Base-by-base conservation (phyloP, 371 early-diverging fungal genomes). In the Mucor lusitanicus region DNA sequence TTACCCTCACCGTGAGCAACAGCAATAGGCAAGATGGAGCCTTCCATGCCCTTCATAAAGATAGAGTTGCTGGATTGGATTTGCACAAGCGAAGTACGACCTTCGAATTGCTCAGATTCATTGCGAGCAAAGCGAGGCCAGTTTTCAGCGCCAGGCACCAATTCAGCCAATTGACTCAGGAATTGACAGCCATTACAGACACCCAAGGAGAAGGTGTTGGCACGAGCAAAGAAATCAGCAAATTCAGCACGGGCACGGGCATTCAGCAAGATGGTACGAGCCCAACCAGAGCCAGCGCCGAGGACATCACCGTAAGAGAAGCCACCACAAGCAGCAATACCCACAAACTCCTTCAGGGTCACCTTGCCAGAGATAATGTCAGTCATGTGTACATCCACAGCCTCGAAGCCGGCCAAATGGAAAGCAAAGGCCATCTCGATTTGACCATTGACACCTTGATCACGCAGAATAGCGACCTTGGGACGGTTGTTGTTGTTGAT, bases 161-260 rank as follows among this genome's bases (percentile, higher is more conserved):
- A 62, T 55, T 90, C 91, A 27, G 88, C 78, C 73, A 99, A 86
- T 57, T 91, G 90, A 32, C 93, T 86, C 68, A 99, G 74, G 92
- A 97, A 95, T 78, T 99, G 98, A 79, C 98, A 99, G 37, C 99
- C 99, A 72, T 97, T 99, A 84, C 99, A 99, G 39, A 97, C 93
- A 62, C 97, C 98, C 53, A 99, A 77, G 1, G 95, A 89, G 80
- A 99, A 99, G 3, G 99, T 97, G 70, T 96, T 92, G 8, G 82
- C 50, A 25, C 97, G 90, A 32, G 77, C 75, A 79, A 97, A 96
- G 84, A 97, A 98, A 40, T 80, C 79, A 2, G 75, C 65, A 63
- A 98, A 92, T 84, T 95, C 91, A 33, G 80, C 67, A 40, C 94
- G 87, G 1, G 91, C 91, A 44, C 63, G 77, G 6, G 85, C 63